Percentiles rank a stretch among this genome's conserved stretches.
These are phyloP conservation scores for Pichia sp. DNA, from an alignment of 1,139 yeast genomes.

Conservation along the genomic window DNA sequence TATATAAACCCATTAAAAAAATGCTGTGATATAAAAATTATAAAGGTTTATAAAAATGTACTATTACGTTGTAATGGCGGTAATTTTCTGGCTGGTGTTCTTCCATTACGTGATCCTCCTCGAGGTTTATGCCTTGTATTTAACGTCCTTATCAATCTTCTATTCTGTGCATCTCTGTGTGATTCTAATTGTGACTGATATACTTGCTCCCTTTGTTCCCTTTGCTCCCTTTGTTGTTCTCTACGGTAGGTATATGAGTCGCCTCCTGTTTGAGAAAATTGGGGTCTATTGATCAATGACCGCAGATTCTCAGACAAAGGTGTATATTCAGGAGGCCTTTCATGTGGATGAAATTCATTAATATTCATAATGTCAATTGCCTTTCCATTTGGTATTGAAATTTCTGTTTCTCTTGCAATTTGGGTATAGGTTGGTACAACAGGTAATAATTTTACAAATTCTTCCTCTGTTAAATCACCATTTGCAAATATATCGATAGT, in stretches of 20 bases:
- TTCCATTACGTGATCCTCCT: not conserved
- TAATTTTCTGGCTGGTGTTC: not conserved
- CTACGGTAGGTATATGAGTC: conserved; percentile 8
- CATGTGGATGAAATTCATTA: conserved; percentile 20
- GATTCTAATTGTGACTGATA: not conserved
- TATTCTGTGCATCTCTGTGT: not conserved
- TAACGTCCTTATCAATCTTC: not conserved
- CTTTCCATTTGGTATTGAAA: conserved; percentile 23
- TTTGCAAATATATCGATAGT: conserved; percentile 1
- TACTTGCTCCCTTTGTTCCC: not conserved
- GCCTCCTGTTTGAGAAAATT: conserved; percentile 26
- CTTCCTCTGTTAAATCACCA: conserved; percentile 17
- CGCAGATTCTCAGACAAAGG: conserved; percentile 20
- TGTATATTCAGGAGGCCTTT: conserved; percentile 27
- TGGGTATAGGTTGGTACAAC: conserved; percentile 26
- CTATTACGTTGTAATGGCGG: not conserved
- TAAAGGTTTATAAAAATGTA: too few species aligned
- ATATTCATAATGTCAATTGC: conserved; percentile 22
- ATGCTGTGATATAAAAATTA: too few species aligned
- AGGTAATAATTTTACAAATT: conserved; percentile 20
- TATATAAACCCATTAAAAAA: too few species aligned
- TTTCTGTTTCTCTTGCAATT: conserved; percentile 22
- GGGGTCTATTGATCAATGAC: conserved; percentile 20
- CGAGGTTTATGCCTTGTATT: not conserved
- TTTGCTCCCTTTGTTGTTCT: conserved; percentile 1